These are phyloP conservation scores for Zygoascus flipseniorum DNA, from an alignment of 805 yeast genomes.

Conservation along the genomic window DNA sequence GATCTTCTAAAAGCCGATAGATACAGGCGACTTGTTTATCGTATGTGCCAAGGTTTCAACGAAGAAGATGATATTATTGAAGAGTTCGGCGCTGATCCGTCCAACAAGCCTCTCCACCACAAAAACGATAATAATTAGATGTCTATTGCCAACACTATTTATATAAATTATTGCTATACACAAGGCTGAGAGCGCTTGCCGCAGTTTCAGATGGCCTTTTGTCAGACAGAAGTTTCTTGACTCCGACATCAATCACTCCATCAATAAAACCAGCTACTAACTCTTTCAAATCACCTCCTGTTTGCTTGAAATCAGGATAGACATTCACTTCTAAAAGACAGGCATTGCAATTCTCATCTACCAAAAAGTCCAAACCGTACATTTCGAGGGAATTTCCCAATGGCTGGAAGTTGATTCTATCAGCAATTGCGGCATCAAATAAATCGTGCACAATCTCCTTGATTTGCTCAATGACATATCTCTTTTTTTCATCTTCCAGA, in stretches of 20 bases:
- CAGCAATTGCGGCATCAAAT: slow-evolving; percentile 73
- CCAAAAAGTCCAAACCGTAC: slow-evolving; percentile 82
- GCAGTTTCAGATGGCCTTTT: neutral
- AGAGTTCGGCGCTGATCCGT: slow-evolving; percentile 8
- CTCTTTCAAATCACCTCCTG: slow-evolving; percentile 66
- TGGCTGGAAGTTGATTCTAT: slow-evolving; percentile 79
- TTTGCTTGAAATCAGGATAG: slow-evolving; percentile 94
- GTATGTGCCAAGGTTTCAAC: slow-evolving; percentile 83
- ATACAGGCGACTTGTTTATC: slow-evolving; percentile 55
- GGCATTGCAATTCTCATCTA: slow-evolving; percentile 42
- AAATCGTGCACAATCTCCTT: slow-evolving; percentile 57
- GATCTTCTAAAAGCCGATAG: slow-evolving; percentile 75
- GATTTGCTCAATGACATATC: slow-evolving; percentile 44
- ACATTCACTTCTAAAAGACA: slow-evolving; percentile 78
- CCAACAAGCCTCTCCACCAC: neutral
- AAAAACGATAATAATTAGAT: neutral
- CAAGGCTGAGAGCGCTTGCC: neutral
- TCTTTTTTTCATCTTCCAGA: slow-evolving; percentile 29
- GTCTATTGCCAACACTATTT: neutral
- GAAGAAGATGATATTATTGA: slow-evolving; percentile 36
- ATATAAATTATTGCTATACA: neutral
- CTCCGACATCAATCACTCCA: slow-evolving; percentile 40
- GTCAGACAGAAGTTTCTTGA: slow-evolving; percentile 34
- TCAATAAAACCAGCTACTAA: slow-evolving; percentile 67
- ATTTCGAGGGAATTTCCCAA: slow-evolving; percentile 74